These are phyloP conservation scores for Podaxis sp. DNA, from an alignment of 768 basidiomycete genomes.

Conservation along the genomic window DNA sequence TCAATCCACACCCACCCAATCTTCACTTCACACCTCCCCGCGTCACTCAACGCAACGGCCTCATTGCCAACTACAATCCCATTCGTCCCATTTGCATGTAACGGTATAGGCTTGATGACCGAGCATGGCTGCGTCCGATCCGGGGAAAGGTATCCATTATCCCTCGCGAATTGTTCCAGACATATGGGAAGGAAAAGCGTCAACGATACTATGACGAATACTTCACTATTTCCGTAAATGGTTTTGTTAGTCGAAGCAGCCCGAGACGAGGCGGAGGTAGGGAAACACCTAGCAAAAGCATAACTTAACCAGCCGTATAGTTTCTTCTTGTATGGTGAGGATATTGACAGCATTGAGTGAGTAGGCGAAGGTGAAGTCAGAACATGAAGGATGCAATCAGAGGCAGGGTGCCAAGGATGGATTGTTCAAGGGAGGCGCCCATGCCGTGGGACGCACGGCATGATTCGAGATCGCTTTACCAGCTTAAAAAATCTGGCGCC, in stretches of 20 bases:
- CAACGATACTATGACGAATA: constrained; percentile 78
- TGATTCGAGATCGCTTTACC: neutral
- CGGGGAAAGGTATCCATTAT: constrained; percentile 79
- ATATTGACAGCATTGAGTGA: neutral
- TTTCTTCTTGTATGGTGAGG: constrained; percentile 33
- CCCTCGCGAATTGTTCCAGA: constrained; percentile 85
- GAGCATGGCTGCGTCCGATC: constrained; percentile 64
- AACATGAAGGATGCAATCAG: neutral
- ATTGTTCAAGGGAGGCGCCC: neutral
- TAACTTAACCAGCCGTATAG: constrained; percentile 81
- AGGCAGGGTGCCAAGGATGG: neutral
- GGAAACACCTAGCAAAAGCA: constrained; percentile 71
- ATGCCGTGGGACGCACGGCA: neutral
- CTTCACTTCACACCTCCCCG: constrained; percentile 72
- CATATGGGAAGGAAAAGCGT: constrained; percentile 83
- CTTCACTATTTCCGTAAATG: constrained; percentile 48
- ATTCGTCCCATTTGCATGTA: constrained; percentile 15
- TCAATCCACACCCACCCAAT: constrained; percentile 87
- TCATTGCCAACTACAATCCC: neutral
- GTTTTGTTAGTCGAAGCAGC: neutral
- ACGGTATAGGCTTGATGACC: constrained; percentile 15
- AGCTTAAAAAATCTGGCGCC: no score
- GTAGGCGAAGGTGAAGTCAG: neutral
- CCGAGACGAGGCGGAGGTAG: neutral
- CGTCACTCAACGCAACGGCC: constrained; percentile 19